A percentile compares a stretch with the other conserved stretches of the same genome.
Conservation (phyloP, 371 early-diverging fungal genomes). For the Apophysomyces ossiformis region DNA sequence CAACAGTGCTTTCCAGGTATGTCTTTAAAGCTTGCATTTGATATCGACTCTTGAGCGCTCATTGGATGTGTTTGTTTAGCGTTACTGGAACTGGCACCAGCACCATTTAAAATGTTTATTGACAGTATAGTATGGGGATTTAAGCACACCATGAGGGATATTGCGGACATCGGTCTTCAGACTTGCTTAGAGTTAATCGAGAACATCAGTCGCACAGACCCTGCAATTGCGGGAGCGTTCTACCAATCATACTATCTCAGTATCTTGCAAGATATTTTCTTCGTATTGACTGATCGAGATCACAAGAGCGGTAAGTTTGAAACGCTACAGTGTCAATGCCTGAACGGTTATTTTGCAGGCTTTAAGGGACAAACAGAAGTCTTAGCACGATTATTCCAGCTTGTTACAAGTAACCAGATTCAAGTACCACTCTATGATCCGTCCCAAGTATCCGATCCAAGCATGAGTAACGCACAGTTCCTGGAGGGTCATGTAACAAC, state of each 20-base stretch:
- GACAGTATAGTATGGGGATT: conserved; percentile 98
- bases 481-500: conserved; percentile 82
- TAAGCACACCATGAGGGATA: conserved; percentile 98
- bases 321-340: not conserved
- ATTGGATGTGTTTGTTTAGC: conserved; percentile 50
- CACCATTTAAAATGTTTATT: conserved; percentile 87
- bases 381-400: conserved; percentile 84
- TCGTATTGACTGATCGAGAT: conserved; percentile 94
- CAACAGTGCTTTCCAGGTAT: conserved; percentile 84
- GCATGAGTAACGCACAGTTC: conserved; percentile 78
- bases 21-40: conserved; percentile 7
- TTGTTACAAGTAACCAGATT: conserved; percentile 83
- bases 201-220: conserved; percentile 76
- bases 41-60: not conserved
- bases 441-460: conserved; percentile 68
- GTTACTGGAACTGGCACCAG: conserved; percentile 77
- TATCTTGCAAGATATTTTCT: conserved; percentile 94
- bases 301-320: conserved; percentile 90
- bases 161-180: conserved; percentile 89
- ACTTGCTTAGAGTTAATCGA: conserved; percentile 87
- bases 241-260: conserved; percentile 89
- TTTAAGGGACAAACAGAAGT: conserved; percentile 93
- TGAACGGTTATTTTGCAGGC: conserved; percentile 14
- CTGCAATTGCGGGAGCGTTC: conserved; percentile 83
- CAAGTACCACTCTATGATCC: conserved; percentile 84